phyloP scores from a whole-genome alignment of 768 basidiomycete genomes.

The Mycena maculata region DNA sequence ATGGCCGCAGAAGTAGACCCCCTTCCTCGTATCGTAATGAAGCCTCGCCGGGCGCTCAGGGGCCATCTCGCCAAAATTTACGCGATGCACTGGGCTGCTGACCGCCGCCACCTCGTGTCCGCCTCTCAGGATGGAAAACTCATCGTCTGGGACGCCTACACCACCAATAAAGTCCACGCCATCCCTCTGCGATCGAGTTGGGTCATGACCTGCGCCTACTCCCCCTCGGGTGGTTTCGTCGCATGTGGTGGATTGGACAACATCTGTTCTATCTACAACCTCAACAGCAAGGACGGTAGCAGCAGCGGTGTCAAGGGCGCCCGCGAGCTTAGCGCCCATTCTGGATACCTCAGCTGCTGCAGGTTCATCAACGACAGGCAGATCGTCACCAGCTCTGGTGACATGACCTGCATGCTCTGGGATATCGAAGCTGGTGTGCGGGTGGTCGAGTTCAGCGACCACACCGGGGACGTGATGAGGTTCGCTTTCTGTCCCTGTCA shows the following conservation, averaged over 20 bases:
- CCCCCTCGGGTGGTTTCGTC: constrained; percentile 96
- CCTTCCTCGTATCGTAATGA: constrained; percentile 96
- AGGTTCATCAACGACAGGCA: constrained; percentile 98
- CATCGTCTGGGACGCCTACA: constrained; percentile 99
- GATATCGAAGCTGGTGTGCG: constrained; percentile 98
- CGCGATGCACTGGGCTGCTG: constrained; percentile 99
- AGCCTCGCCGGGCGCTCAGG: constrained; percentile 92
- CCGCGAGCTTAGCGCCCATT: constrained; percentile 95
- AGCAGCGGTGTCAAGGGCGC: constrained; percentile 85
- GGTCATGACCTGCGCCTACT: constrained; percentile 99
- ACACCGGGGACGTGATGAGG: constrained; percentile 99
- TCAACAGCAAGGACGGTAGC: constrained; percentile 84
- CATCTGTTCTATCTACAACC: constrained; percentile 98
- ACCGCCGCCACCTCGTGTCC: constrained; percentile 96
- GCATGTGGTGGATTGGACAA: constrained; percentile 99
- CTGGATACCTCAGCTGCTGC: constrained; percentile 98
- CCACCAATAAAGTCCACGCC: constrained; percentile 99
- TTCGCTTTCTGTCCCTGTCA: constrained; percentile 49
- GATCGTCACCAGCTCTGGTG: constrained; percentile 97
- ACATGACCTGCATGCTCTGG: constrained; percentile 99
- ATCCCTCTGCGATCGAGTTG: constrained; percentile 97
- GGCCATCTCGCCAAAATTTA: constrained; percentile 99
- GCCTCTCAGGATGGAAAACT: constrained; percentile 99
- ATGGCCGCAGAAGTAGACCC: constrained; percentile 98
- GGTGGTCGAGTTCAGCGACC: constrained; percentile 99